Percentiles rank a stretch among this genome's conserved stretches.
Evolutionary conservation across 352 stramenopile species (phyloP).

Genomic region (Phytophthora macrochlamydospora): DNA sequence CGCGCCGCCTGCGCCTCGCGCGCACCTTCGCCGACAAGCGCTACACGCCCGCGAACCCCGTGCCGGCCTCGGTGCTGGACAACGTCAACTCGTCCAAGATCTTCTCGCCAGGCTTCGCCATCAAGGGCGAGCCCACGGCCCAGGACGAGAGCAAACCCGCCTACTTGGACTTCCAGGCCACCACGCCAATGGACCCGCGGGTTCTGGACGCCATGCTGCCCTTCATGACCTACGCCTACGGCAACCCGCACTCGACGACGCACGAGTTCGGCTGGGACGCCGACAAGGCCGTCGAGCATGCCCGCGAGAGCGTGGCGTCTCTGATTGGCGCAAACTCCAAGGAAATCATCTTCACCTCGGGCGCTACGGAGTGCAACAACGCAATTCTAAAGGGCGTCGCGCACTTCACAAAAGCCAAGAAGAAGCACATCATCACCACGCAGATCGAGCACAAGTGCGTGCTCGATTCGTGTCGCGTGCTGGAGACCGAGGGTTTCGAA

Average conservation of each 20-base stretch:
- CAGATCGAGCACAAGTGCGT: constrained; percentile 98
- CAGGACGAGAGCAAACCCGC: constrained; percentile 82
- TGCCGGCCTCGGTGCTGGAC: constrained; percentile 88
- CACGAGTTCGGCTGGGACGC: constrained; percentile 99
- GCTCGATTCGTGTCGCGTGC: constrained; percentile 96
- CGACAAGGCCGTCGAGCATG: constrained; percentile 95
- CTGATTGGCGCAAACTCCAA: constrained; percentile 96
- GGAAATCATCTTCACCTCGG: constrained; percentile 99
- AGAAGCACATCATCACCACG: constrained; percentile 99
- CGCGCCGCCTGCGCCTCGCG: constrained; percentile 11
- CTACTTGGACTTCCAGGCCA: constrained; percentile 98
- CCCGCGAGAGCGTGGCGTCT: constrained; percentile 84
- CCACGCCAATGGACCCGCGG: constrained; percentile 97
- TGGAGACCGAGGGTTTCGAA: constrained; percentile 98
- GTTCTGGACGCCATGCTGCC: constrained; percentile 99
- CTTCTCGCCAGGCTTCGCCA: constrained; percentile 85
- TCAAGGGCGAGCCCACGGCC: constrained; percentile 60
- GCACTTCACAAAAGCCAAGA: constrained; percentile 95
- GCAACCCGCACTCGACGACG: constrained; percentile 99
- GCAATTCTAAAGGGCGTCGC: constrained; percentile 97
- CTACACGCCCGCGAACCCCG: constrained; percentile 81
- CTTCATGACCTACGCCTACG: constrained; percentile 96
- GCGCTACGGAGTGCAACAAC: constrained; percentile 99
- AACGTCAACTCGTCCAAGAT: constrained; percentile 77
- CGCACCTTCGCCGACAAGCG: constrained; percentile 71